Conservation (phyloP, 2,329 filamentous ascomycete species). For the Orbilia oligospora region DNA sequence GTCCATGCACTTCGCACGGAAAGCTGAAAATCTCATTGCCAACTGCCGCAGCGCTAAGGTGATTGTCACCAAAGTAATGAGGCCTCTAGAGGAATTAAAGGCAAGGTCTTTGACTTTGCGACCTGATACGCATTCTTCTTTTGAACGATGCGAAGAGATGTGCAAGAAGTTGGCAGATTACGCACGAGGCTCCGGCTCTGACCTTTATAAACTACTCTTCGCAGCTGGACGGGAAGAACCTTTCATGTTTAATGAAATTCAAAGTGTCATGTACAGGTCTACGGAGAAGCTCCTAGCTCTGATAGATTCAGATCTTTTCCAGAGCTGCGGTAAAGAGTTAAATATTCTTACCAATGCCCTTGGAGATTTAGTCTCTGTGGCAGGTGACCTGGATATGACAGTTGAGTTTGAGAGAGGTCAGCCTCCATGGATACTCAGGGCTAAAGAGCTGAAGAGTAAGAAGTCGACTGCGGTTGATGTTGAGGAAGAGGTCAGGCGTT, state of each 20-base stretch:
- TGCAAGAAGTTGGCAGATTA: slow-evolving; percentile 77
- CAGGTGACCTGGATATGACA: slow-evolving; percentile 79
- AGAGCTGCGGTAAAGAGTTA: slow-evolving; percentile 77
- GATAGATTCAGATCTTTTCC: slow-evolving; percentile 78
- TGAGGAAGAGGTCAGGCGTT: slow-evolving; percentile 84
- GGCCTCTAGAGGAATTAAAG: slow-evolving; percentile 82
- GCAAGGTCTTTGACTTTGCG: slow-evolving; percentile 80
- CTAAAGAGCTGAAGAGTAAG: slow-evolving; percentile 84
- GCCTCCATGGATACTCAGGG: slow-evolving; percentile 86
- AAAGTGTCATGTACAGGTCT: slow-evolving; percentile 74
- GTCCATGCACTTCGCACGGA: slow-evolving; percentile 77
- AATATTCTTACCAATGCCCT: slow-evolving; percentile 76
- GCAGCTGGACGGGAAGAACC: slow-evolving; percentile 79
- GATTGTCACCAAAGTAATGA: slow-evolving; percentile 81
- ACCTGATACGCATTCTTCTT: slow-evolving; percentile 76
- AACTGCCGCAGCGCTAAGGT: slow-evolving; percentile 88
- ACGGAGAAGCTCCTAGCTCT: slow-evolving; percentile 71
- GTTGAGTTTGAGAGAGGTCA: slow-evolving; percentile 82
- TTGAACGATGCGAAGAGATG: slow-evolving; percentile 78
- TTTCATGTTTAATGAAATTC: slow-evolving; percentile 77
- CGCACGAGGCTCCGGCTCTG: slow-evolving; percentile 77
- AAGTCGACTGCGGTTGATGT: slow-evolving; percentile 85
- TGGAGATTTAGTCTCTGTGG: slow-evolving; percentile 78
- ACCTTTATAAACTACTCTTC: slow-evolving; percentile 75
- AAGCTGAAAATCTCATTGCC: slow-evolving; percentile 79